phyloP scores from a whole-genome alignment of 1,284 basidiomycete genomes.

The Pseudozyma pruni region DNA sequence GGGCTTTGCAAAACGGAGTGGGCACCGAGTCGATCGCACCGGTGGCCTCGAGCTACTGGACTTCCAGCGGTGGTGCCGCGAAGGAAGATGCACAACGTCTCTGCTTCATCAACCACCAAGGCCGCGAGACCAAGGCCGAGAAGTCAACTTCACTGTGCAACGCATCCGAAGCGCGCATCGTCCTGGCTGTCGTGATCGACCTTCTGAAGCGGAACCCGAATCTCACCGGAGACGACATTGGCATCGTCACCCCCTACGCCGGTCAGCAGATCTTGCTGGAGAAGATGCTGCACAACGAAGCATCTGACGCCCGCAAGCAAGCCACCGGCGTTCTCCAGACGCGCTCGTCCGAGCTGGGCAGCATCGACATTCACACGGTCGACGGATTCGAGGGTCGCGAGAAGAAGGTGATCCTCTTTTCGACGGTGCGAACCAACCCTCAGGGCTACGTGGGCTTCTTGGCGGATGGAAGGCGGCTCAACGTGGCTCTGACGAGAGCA shows the following conservation, averaged over 20 bases:
- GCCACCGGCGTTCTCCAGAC: conserved; percentile 12
- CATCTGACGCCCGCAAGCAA: conserved; percentile 24
- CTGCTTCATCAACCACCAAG: conserved; percentile 53
- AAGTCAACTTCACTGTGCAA: conserved; percentile 58
- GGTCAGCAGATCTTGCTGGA: conserved; percentile 59
- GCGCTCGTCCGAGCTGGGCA: conserved; percentile 56
- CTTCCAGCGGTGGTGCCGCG: not conserved
- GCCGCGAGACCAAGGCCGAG: conserved; percentile 44
- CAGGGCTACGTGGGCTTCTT: conserved; percentile 86
- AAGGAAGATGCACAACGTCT: conserved; percentile 16
- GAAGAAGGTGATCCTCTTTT: conserved; percentile 93
- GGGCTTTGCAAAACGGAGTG: conserved; percentile 77
- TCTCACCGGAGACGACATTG: conserved; percentile 58
- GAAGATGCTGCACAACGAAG: conserved; percentile 52
- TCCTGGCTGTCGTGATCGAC: conserved; percentile 65
- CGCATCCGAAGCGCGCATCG: conserved; percentile 50
- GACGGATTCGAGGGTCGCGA: conserved; percentile 96
- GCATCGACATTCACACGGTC: conserved; percentile 90
- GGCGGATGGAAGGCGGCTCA: conserved; percentile 93
- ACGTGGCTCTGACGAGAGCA: conserved; percentile 95
- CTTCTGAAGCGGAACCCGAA: conserved; percentile 52
- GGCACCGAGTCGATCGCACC: conserved; percentile 44
- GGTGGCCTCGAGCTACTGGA: conserved; percentile 49
- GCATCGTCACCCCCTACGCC: conserved; percentile 63
- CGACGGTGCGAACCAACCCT: conserved; percentile 79